Conservation (phyloP, 2,329 filamentous ascomycete species). For the Acrocalymma vagum region DNA sequence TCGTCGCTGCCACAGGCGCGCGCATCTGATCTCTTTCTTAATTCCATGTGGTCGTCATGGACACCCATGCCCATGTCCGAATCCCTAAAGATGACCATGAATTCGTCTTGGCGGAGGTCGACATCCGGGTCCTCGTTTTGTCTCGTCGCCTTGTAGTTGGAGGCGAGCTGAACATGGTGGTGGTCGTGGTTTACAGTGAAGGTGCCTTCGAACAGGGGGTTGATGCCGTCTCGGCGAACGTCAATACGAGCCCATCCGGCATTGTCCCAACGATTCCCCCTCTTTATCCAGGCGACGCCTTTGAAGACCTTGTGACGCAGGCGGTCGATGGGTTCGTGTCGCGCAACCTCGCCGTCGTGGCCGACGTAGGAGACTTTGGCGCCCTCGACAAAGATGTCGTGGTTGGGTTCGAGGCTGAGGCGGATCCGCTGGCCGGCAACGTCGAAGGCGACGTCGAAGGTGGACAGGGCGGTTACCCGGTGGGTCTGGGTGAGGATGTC, state of each 20-base stretch:
- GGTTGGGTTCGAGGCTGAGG: conserved; percentile 85
- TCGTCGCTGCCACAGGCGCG: conserved; percentile 74
- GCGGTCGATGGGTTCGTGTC: conserved; percentile 75
- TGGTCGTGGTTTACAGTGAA: conserved; percentile 83
- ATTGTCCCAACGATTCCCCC: conserved; percentile 81
- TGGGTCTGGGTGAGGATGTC: conserved; percentile 81
- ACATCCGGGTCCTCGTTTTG: conserved; percentile 74
- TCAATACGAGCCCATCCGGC: conserved; percentile 89
- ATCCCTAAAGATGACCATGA: conserved; percentile 91
- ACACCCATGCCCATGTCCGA: conserved; percentile 72
- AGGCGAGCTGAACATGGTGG: conserved; percentile 83
- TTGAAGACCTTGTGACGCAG: conserved; percentile 83
- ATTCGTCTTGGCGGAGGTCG: conserved; percentile 67
- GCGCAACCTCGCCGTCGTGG: conserved; percentile 72
- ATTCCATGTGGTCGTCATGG: conserved; percentile 62
- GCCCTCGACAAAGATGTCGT: conserved; percentile 83
- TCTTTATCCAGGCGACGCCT: conserved; percentile 77
- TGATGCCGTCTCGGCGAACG: conserved; percentile 76
- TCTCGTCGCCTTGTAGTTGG: conserved; percentile 76
- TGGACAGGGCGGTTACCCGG: conserved; percentile 79
- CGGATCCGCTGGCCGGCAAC: conserved; percentile 74
- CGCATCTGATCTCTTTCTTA: conserved; percentile 65
- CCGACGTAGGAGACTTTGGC: conserved; percentile 78
- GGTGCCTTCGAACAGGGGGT: conserved; percentile 88
- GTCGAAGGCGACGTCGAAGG: conserved; percentile 85